Evolutionary conservation across 345 rosid genomes (phyloP).

Genomic region (Brassica cretica): DNA sequence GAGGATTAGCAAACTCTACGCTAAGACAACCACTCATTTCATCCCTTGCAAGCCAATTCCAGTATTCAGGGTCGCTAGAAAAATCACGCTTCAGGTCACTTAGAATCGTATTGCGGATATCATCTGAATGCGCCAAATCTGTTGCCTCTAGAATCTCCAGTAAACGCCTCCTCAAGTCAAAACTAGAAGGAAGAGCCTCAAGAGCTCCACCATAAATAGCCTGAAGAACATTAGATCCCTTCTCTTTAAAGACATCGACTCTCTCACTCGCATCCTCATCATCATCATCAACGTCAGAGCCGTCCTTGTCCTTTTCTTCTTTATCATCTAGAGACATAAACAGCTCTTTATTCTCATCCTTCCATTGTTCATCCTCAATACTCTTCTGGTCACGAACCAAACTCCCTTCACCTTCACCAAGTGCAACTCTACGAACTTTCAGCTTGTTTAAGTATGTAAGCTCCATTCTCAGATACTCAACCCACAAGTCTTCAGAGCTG

Average conservation of each 20-base stretch:
- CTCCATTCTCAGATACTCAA: conserved; percentile 92
- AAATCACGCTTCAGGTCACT: conserved; percentile 81
- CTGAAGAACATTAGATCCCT: conserved; percentile 61
- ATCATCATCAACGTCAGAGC: conserved; percentile 40
- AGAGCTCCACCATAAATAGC: conserved; percentile 69
- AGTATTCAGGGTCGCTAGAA: conserved; percentile 59
- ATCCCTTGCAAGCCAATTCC: conserved; percentile 93
- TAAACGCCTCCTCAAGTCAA: conserved; percentile 67
- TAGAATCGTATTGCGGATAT: conserved; percentile 56
- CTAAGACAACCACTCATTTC: conserved; percentile 45
- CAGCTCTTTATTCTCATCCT: conserved; percentile 61
- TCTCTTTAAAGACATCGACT: conserved; percentile 59
- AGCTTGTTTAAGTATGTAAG: conserved; percentile 83
- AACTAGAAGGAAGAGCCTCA: conserved; percentile 69
- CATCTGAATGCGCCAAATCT: conserved; percentile 65
- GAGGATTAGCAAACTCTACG: conserved; percentile 32
- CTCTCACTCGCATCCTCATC: conserved; percentile 45
- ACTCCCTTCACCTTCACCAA: conserved; percentile 73
- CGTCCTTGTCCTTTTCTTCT: conserved; percentile 39
- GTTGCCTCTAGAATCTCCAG: conserved; percentile 74
- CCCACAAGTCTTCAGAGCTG: conserved; percentile 81
- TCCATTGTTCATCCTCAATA: conserved; percentile 57
- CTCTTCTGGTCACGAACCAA: conserved; percentile 45
- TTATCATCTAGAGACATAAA: conserved; percentile 63
- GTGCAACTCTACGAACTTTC: conserved; percentile 76